These are phyloP conservation scores for Candida pseudoviswanathii DNA, from an alignment of 1,139 yeast genomes.

Conservation along the genomic window DNA sequence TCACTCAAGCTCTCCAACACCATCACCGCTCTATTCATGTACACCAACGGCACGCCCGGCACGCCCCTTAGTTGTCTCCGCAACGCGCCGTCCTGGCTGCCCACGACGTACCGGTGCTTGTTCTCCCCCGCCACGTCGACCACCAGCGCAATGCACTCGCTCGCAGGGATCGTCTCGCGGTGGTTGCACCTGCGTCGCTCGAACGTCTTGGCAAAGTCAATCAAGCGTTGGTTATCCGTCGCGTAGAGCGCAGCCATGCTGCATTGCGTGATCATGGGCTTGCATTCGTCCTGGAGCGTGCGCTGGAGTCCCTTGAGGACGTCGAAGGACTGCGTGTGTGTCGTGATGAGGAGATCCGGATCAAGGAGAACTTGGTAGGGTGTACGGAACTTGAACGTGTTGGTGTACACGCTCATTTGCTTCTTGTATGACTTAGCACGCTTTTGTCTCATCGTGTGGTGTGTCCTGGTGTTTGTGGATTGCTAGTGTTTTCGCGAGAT, in stretches of 20 bases:
- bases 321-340: slow-evolving; percentile 65
- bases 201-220: slow-evolving; percentile 74
- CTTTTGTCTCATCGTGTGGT: slow-evolving; percentile 78
- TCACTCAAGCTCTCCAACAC: slow-evolving; percentile 91
- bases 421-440: slow-evolving; percentile 93
- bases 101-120: slow-evolving; percentile 88
- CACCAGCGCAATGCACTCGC: slow-evolving; percentile 75
- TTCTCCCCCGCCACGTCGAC: slow-evolving; percentile 73
- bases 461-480: neutral
- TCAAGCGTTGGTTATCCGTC: slow-evolving; percentile 70
- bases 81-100: slow-evolving; percentile 73
- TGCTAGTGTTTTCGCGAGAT: neutral
- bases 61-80: slow-evolving; percentile 68
- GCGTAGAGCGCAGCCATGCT: slow-evolving; percentile 85
- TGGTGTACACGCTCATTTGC: slow-evolving; percentile 81
- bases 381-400: slow-evolving; percentile 88
- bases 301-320: slow-evolving; percentile 74
- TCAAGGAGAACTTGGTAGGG: slow-evolving; percentile 92
- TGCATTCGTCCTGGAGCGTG: slow-evolving; percentile 82
- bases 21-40: slow-evolving; percentile 90
- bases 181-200: slow-evolving; percentile 74
- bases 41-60: slow-evolving; percentile 89
- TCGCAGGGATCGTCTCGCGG: slow-evolving; percentile 56
- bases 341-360: slow-evolving; percentile 71
- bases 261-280: slow-evolving; percentile 96